These are phyloP conservation scores for Syncephalastrum contaminatum DNA, from an alignment of 371 early-diverging fungal genomes.

Conservation along the genomic window DNA sequence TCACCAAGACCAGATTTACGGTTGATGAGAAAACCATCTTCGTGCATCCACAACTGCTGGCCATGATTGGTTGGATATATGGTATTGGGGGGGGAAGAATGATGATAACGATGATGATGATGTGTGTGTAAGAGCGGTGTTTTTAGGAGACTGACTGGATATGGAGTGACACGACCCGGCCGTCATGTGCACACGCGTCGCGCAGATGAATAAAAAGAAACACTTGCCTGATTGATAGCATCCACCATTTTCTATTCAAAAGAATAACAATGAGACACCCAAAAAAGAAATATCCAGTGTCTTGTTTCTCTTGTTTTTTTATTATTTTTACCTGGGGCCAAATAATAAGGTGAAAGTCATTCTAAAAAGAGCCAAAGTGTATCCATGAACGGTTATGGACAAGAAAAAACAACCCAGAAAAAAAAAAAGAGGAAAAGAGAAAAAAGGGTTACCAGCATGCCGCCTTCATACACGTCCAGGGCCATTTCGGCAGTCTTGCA, in stretches of 20 bases:
- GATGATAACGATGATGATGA: not conserved
- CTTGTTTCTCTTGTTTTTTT: too few relatives aligned
- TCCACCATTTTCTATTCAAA: constrained; percentile 42
- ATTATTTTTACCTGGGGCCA: constrained; percentile 48
- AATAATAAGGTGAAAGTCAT: constrained; percentile 46
- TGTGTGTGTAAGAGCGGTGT: too few relatives aligned
- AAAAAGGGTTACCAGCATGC: constrained; percentile 31
- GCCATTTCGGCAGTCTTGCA: constrained; percentile 31
- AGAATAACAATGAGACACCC: not conserved
- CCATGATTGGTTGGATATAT: not conserved
- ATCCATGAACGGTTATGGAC: not conserved
- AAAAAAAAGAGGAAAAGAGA: not conserved
- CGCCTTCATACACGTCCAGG: constrained; percentile 38
- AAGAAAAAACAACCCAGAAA: not conserved
- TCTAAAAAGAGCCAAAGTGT: constrained; percentile 17
- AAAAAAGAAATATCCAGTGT: not conserved
- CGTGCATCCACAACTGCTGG: constrained; percentile 50
- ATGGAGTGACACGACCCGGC: too few relatives aligned
- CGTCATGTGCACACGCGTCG: too few relatives aligned
- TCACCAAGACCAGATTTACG: constrained; percentile 52
- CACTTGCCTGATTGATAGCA: constrained; percentile 47
- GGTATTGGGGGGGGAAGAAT: not conserved
- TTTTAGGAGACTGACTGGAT: too few relatives aligned
- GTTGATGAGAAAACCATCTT: constrained; percentile 52
- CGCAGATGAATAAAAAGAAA: not conserved